These are phyloP conservation scores for Stellera chamaejasme DNA, from an alignment of 345 rosid species.

Conservation along the genomic window DNA sequence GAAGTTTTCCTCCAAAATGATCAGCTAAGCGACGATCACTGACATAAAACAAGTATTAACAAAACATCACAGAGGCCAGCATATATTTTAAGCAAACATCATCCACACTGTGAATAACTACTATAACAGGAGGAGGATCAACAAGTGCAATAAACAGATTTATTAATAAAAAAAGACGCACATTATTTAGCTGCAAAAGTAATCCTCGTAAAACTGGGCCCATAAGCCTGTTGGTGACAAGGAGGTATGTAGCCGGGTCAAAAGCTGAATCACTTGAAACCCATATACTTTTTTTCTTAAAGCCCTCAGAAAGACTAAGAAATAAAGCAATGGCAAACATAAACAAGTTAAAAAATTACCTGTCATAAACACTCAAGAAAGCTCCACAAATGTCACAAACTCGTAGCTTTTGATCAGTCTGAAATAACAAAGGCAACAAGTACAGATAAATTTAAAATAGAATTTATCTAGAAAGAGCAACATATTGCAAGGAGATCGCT, in stretches of 20 bases:
- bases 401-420: conserved; percentile 99
- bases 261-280: conserved; percentile 89
- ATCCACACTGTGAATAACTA: conserved; percentile 22
- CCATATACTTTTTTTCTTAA: conserved; percentile 42
- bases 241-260: conserved; percentile 91
- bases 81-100: conserved; percentile 10
- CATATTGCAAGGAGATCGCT: too few species aligned
- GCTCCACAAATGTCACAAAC: conserved; percentile 99
- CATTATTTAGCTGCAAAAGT: conserved; percentile 99
- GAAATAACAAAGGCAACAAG: conserved; percentile 17
- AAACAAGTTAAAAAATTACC: conserved; percentile 40
- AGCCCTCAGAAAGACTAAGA: conserved; percentile 31
- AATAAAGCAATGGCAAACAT: conserved; percentile 11
- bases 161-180: conserved; percentile 55
- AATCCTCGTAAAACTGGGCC: conserved; percentile 99
- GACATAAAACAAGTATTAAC: conserved; percentile 30
- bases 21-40: conserved; percentile 99
- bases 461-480: too few species aligned
- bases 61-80: conserved; percentile 20
- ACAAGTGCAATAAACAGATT: conserved; percentile 60
- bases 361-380: conserved; percentile 96
- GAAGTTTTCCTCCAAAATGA: conserved; percentile 99
- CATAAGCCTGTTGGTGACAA: conserved; percentile 99
- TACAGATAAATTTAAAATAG: too few species aligned
- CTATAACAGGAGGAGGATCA: conserved; percentile 49